These are phyloP conservation scores for Lachnellula suecica DNA, from an alignment of 2,329 filamentous ascomycete genomes.

Conservation along the genomic window DNA sequence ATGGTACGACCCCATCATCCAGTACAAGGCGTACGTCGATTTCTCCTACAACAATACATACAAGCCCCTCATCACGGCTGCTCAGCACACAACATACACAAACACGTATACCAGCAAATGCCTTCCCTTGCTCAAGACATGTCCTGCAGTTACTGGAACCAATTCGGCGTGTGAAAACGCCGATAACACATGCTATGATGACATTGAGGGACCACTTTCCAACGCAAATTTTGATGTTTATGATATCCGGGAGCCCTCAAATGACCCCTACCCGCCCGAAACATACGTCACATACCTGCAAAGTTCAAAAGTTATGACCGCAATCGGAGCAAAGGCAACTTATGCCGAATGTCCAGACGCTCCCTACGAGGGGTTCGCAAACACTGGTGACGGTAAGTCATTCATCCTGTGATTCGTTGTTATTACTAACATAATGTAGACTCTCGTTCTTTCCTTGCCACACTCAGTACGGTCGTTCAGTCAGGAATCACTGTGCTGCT, in stretches of 20 bases:
- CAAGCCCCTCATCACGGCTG: constrained; percentile 36
- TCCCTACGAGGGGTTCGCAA: constrained; percentile 37
- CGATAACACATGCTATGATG: neutral
- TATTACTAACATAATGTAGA: constrained; percentile 17
- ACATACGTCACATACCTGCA: constrained; percentile 44
- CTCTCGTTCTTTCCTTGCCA: constrained; percentile 43
- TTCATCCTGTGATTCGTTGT: constrained; percentile 7
- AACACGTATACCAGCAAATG: neutral
- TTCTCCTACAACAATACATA: constrained; percentile 30
- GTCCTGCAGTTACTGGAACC: constrained; percentile 69
- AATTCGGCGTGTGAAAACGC: constrained; percentile 4
- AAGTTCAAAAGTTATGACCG: constrained; percentile 35
- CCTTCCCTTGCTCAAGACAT: constrained; percentile 42
- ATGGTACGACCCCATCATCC: constrained; percentile 51
- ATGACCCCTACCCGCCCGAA: constrained; percentile 33
- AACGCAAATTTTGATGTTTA: constrained; percentile 43
- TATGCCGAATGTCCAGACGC: constrained; percentile 42
- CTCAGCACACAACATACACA: constrained; percentile 7
- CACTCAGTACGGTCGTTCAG: constrained; percentile 44
- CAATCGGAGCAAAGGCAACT: constrained; percentile 44
- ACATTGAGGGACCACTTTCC: constrained; percentile 2
- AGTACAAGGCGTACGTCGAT: constrained; percentile 36
- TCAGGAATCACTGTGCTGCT: constrained; percentile 48
- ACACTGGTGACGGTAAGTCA: constrained; percentile 39
- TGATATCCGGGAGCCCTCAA: constrained; percentile 41